phyloP scores from a whole-genome alignment of 2,329 filamentous ascomycete species.

The Trichothecium roseum region DNA sequence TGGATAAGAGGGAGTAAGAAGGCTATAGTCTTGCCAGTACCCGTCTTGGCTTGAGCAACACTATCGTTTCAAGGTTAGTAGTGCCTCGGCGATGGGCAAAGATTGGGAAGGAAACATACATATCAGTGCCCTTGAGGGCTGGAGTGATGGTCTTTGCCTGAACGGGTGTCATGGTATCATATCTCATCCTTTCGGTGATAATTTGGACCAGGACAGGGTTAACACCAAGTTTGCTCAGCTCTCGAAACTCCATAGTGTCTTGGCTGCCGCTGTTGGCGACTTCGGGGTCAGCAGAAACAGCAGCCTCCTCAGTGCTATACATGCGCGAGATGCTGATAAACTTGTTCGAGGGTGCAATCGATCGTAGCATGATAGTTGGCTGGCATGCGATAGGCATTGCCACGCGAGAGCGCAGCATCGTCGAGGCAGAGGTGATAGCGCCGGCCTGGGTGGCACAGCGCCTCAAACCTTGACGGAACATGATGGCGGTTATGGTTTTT shows the following conservation, averaged over 20 bases:
- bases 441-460: constrained; percentile 27
- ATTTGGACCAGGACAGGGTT: constrained; percentile 54
- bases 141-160: constrained; percentile 75
- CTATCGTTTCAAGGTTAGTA: constrained; percentile 25
- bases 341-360: constrained; percentile 10
- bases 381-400: constrained; percentile 14
- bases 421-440: constrained; percentile 16
- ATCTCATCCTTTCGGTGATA: constrained; percentile 62
- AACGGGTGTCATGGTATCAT: constrained; percentile 85
- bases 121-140: constrained; percentile 68
- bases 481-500: constrained; percentile 7
- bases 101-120: constrained; percentile 46
- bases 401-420: constrained; percentile 17
- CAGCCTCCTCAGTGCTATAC: constrained; percentile 29
- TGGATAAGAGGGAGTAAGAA: constrained; percentile 84
- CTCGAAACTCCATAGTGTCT: constrained; percentile 22
- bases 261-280: constrained; percentile 14
- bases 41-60: constrained; percentile 90
- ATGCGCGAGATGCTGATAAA: constrained; percentile 16
- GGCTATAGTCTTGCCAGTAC: constrained; percentile 91
- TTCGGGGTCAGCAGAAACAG: constrained; percentile 12
- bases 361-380: constrained; percentile 9
- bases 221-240: constrained; percentile 39
- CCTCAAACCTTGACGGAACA: constrained; percentile 27
- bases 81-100: not conserved